These are phyloP conservation scores for Neurospora sp. DNA, from an alignment of 495 filamentous ascomycete genomes.

Conservation along the genomic window DNA sequence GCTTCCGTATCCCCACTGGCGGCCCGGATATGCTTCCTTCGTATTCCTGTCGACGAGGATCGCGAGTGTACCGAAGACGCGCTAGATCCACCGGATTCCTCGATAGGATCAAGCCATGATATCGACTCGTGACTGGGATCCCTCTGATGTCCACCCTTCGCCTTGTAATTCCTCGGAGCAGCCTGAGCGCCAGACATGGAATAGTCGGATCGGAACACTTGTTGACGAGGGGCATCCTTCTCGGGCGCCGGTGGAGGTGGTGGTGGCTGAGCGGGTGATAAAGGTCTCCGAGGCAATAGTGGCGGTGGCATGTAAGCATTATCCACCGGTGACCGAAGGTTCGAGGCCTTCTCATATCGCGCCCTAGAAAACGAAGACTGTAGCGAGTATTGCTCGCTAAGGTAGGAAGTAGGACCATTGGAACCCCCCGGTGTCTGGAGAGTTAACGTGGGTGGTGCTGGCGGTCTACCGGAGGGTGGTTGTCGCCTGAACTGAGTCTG, in stretches of 20 bases:
- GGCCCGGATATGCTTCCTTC: conserved; percentile 53
- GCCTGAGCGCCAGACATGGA: conserved; percentile 27
- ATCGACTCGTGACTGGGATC: conserved; percentile 64
- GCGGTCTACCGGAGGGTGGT: background rate
- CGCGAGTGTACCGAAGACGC: conserved; percentile 74
- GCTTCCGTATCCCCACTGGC: conserved; percentile 73
- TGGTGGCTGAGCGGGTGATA: conserved; percentile 16
- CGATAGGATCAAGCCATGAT: conserved; percentile 94
- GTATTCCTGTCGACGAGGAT: conserved; percentile 57
- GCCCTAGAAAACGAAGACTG: conserved; percentile 41
- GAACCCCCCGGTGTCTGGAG: conserved; percentile 6
- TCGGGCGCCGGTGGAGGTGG: conserved; percentile 28
- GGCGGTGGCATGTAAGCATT: conserved; percentile 54
- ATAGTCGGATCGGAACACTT: conserved; percentile 30
- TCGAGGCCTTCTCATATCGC: conserved; percentile 29
- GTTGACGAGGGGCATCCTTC: conserved; percentile 19
- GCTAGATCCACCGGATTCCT: conserved; percentile 81
- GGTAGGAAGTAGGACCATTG: conserved; percentile 11
- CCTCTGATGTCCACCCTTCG: conserved; percentile 34
- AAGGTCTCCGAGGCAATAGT: conserved; percentile 47
- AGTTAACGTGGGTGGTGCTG: conserved; percentile 7
- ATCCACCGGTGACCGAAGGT: conserved; percentile 33
- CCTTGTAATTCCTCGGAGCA: conserved; percentile 10
- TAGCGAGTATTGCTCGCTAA: conserved; percentile 23
- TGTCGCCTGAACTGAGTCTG: background rate